A percentile compares a stretch with the other conserved stretches of the same genome.
Evolutionary conservation across 495 filamentous ascomycete species (phyloP).

Genomic region (Aspergillus bertholletiae): DNA sequence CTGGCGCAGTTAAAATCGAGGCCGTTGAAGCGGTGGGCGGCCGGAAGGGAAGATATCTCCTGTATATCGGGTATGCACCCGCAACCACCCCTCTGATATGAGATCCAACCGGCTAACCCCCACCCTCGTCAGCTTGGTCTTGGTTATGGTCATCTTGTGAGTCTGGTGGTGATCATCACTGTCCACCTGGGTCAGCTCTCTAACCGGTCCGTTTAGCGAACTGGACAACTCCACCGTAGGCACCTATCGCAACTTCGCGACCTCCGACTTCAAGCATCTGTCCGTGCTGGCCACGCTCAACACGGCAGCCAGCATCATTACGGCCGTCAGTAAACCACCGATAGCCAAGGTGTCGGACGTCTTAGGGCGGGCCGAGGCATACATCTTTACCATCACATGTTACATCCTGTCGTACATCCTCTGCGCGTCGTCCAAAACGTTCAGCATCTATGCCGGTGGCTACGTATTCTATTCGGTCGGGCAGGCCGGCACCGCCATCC

Average conservation of each 20-base stretch:
- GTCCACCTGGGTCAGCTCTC: neutral
- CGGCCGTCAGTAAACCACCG: constrained; percentile 43
- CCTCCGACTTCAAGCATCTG: constrained; percentile 39
- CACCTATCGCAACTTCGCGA: constrained; percentile 44
- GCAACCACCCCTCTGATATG: no score
- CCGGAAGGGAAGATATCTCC: constrained; percentile 36
- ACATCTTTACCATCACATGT: constrained; percentile 38
- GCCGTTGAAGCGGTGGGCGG: constrained; percentile 43
- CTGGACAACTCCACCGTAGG: constrained; percentile 47
- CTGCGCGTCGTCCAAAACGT: constrained; percentile 39
- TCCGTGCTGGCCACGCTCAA: constrained; percentile 39
- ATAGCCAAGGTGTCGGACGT: constrained; percentile 49
- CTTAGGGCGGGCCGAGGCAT: constrained; percentile 43
- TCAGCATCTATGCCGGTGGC: constrained; percentile 43
- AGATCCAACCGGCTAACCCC: constrained; percentile 5
- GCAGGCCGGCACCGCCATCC: constrained; percentile 42
- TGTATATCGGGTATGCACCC: constrained; percentile 38
- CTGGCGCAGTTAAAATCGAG: constrained; percentile 31
- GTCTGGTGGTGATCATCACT: neutral
- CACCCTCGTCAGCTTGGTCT: constrained; percentile 16
- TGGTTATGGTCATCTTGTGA: constrained; percentile 49
- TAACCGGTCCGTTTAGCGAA: constrained; percentile 19
- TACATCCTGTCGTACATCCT: constrained; percentile 46
- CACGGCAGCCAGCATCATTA: constrained; percentile 42
- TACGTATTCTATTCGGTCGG: constrained; percentile 44